Base-by-base conservation (phyloP, 192 early-diverging fungal genomes). In the Gamsiella multidivaricata region DNA sequence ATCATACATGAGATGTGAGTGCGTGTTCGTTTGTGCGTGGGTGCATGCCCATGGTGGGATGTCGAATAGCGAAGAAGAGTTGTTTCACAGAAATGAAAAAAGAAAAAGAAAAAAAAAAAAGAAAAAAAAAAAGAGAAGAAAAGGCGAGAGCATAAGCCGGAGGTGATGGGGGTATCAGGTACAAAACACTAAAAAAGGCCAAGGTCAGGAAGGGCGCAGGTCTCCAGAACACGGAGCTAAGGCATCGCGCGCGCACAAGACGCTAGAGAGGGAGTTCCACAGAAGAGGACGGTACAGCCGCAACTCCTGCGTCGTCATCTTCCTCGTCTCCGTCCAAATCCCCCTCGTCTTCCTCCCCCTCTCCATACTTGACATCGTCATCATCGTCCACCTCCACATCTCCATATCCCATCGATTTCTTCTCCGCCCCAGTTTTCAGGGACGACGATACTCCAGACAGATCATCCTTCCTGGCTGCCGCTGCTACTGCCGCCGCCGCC, bases 341-440 rank as follows among this genome's bases (percentile, higher is more conserved):
- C 1, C 42, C 69, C n/a, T 61, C 59, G 2, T 61, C 69, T 11
- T 62, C 69, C 23, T 70, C 71, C 18, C 57, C 62, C 11, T 75
- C 71, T 3, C 71, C 71, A 34, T 75, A 75, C 51, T 66, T 75
- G 57, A 75, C 71, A 47, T 75, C 71, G n/a, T 75, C 71, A 11
- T 75, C 71, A 29, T 75, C 71, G 23, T 75, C 71, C n/a, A 66
- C 71, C 36, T 75, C 71, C 43, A 63, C 71, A 25, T 75, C 71
- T 0, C 71, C 71, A 61, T 66, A 75, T 37, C 43, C 71, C 51
- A 64, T 58, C 23, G 49, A 39, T 23, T 34, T 54, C 15, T 41
- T 54, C 1, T 46, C 61, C 0, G 47, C 25, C 7, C 47, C 61
- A 39, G 23, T 47, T 3, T 36, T 55, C 34, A 34, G 0, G 17